Base-by-base conservation (phyloP, 1,139 yeast genomes). In the Taphrina populina region DNA sequence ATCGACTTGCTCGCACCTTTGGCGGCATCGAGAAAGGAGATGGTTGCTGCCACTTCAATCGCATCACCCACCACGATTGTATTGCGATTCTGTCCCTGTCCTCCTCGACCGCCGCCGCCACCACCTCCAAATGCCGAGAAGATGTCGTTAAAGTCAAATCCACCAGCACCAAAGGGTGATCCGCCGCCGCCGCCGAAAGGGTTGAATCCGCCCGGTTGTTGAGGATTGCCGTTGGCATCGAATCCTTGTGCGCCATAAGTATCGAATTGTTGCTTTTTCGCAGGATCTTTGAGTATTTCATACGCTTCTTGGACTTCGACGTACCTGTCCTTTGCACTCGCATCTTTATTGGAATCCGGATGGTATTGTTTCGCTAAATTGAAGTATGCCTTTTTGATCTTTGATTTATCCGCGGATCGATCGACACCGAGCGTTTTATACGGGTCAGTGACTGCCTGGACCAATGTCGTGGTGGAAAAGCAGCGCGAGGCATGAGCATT, bases 271-370 rank as follows among this genome's bases (percentile, higher is more conserved):
- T 84, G 80, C 68, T 90, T 81, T 75, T 92, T 92, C 30, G 80
- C 81, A 59, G 90, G 86, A 69, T 92, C 95, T 52, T 88, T 82
- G 67, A 94, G 75, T 47, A 92, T 80, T 70, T 92, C 99, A 67
- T 94, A 92, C 4, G 96, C 94, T 62, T 87, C 94, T 69, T 92
- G 97, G 63, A 92, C 80, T 66, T 87, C 88, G 67, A 92, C 97
- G 71, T 92, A 92, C 69, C 81, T 82, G 66, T 82, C 80, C 64
- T 90, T 95, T 0, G 97, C 95, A 27, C 80, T 94, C 35, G 81
- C 78, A 63, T 86, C 96, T 70, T 92, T 92, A 71, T 92, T 92
- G 53, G 92, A 87, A 73, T 92, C 99, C 0, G 99, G 99, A 70
- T 92, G 99, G 70, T 76, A 87, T 69, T 92, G 81, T 70, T 94